Evolutionary conservation across 2,329 filamentous ascomycete species (phyloP).

Genomic region (Trichophaea hybrida): DNA sequence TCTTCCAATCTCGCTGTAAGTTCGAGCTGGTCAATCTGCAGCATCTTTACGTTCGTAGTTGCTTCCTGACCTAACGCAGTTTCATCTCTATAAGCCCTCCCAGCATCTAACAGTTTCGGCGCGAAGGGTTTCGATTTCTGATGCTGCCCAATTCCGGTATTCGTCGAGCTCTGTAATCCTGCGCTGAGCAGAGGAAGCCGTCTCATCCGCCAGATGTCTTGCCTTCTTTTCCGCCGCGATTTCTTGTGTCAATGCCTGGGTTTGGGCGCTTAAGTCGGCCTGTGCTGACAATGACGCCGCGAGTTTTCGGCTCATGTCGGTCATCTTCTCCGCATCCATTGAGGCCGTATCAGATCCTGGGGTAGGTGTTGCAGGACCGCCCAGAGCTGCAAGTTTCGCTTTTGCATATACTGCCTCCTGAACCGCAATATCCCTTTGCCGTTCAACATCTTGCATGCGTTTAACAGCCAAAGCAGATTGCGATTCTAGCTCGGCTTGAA

Average conservation of each 20-base stretch:
- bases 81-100: constrained; percentile 67
- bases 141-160: constrained; percentile 67
- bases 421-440: constrained; percentile 85
- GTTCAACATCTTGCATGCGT: constrained; percentile 84
- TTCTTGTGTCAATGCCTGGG: constrained; percentile 55
- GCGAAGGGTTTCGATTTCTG: constrained; percentile 72
- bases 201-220: constrained; percentile 76
- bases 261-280: constrained; percentile 60
- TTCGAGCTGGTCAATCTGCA: constrained; percentile 78
- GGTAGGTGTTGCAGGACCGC: constrained; percentile 45
- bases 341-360: constrained; percentile 48
- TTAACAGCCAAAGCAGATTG: constrained; percentile 75
- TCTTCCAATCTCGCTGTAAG: constrained; percentile 55
- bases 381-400: constrained; percentile 66
- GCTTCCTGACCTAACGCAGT: constrained; percentile 65
- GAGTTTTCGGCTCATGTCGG: constrained; percentile 67
- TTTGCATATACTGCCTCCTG: constrained; percentile 91
- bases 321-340: constrained; percentile 46
- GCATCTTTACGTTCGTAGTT: constrained; percentile 54
- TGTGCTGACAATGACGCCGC: constrained; percentile 68
- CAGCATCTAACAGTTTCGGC: constrained; percentile 66
- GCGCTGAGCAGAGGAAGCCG: constrained; percentile 64
- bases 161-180: constrained; percentile 71
- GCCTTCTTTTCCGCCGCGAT: constrained; percentile 68
- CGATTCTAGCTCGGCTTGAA: constrained; percentile 77